Base-by-base conservation (phyloP, 2,329 filamentous ascomycete genomes). In the Chlorencoelia australis region DNA sequence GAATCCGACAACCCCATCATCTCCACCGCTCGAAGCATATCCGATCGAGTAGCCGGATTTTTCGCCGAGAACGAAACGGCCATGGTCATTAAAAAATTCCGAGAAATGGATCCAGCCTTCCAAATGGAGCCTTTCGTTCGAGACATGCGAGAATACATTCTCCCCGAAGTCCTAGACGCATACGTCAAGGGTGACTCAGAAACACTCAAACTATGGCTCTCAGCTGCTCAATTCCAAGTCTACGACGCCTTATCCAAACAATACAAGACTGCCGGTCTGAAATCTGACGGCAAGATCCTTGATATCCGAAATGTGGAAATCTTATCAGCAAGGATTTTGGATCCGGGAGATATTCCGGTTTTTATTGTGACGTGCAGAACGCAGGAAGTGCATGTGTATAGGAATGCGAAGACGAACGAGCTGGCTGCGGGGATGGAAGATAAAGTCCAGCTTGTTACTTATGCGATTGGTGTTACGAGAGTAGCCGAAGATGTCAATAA, bases 11-110 rank as follows among this genome's bases (percentile, higher is more conserved):
- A 98, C 60, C 89, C 91, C 5, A 70, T 98, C 28, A 85, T 98
- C 46, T 83, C 79, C 30, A 96, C 89, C 0, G 91, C 55, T 1
- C 82, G 91, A 56, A 87, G 85, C 59, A 94, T 98, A 50, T 89
- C 88, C 20, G 91, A 98, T 60, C 77, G 82, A 40, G 78, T 98
- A 25, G 86, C 83, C 30, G 87, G 91, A 18, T 98, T 95, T 66
- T 98, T 98, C 49, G 91, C 91, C 44, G 91, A 98, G 62, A 98
- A 96, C 60, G 91, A 98, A 66, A 95, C 87, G 0, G 91, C 91
- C 19, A 82, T 81, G 73, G 91, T 98, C 22, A 94, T 96, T 66
- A 96, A 95, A 68, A 94, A 89, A 61, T 94, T 98, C 70, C 80
- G 89, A 30, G 75, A 88, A 52, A 95, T 96, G 76, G 91, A 98